These are phyloP conservation scores for Cladophialophora immunda DNA, from an alignment of 2,329 filamentous ascomycete species.

Conservation along the genomic window DNA sequence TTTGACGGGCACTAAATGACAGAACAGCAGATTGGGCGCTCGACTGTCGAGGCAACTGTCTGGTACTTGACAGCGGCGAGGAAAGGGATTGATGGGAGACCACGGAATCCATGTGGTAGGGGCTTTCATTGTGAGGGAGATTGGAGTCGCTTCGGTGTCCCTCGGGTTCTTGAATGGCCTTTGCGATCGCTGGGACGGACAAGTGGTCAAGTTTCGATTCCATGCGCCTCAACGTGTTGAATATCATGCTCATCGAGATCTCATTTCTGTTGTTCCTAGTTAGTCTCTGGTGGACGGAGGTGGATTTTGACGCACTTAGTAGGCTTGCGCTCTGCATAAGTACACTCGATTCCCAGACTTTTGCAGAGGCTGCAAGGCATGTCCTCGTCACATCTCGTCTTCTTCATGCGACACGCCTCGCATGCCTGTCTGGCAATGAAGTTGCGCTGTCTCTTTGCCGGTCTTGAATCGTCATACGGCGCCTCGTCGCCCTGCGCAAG, in stretches of 20 bases:
- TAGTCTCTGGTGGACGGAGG: background rate
- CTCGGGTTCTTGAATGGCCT: constrained; percentile 33
- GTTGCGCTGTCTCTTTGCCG: constrained; percentile 33
- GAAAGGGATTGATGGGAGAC: constrained; percentile 44
- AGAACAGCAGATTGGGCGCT: constrained; percentile 11
- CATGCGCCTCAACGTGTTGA: constrained; percentile 62
- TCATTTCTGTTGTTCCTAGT: constrained; percentile 54
- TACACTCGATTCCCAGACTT: constrained; percentile 58
- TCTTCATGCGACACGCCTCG: constrained; percentile 62
- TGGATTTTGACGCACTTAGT: constrained; percentile 54
- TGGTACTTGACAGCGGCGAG: constrained; percentile 48
- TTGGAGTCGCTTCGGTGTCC: constrained; percentile 23
- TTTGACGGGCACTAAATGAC: constrained; percentile 62
- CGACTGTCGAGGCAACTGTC: constrained; percentile 38
- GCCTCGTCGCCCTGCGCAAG: constrained; percentile 9
- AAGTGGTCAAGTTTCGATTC: constrained; percentile 62
- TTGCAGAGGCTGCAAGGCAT: constrained; percentile 63
- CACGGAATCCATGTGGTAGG: constrained; percentile 44
- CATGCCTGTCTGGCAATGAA: constrained; percentile 53
- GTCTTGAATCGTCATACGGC: constrained; percentile 24
- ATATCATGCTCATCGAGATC: constrained; percentile 63
- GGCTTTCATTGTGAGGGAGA: constrained; percentile 40
- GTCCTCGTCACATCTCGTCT: constrained; percentile 65
- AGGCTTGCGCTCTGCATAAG: constrained; percentile 62
- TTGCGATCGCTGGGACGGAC: constrained; percentile 49